Base-by-base conservation (phyloP, 2,329 filamentous ascomycete species). In the Cercospora sp. region DNA sequence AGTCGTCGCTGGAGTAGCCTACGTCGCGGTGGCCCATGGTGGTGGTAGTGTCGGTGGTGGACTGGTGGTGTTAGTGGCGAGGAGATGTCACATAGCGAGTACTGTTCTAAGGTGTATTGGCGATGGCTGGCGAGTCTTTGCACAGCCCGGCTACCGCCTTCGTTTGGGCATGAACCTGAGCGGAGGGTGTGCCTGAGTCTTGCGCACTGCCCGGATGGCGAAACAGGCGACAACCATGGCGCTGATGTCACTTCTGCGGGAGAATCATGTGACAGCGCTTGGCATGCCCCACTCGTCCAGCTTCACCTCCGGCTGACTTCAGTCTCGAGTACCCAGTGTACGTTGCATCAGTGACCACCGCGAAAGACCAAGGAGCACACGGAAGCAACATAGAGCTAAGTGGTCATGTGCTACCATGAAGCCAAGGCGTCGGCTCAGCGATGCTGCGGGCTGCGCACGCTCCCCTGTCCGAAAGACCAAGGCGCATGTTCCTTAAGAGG, bases 1-100 rank as follows among this genome's bases (percentile, higher is more conserved):
- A 69, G 32, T 62, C 67, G 30, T 69, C 67, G 63, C 67, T 69
- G 37, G 51, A 59, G 28, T 68, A 65, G 60, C 61, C 43, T 51
- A 26, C 59, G 63, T 66, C 40, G 40, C 34, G 59, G 55, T 62
- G 32, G 21, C 59, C 63, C 67, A 69, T 69, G 63, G 16, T 66
- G 32, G n/a, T 12, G n/a, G 34, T 61, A n/a, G 24, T 30, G 53
- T 18, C n/a, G 59, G n/a, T 37, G 30, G n/a, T 43, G 30, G 28
- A 37, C 57, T 60, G 59, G 24, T 61, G 59, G 21, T 28, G 43
- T 51, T 53, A 63, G 61, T 53, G 24, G 61, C 43, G 28, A 51
- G 24, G n/a, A 26, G 26, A 28, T 21, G 28, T 32, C 40, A 30
- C 61, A 51, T 63, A 53, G 24, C 24, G 28, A n/a, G 8, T 6